Evolutionary conservation across 352 stramenopile genomes (phyloP).

Genomic region (Aphanomyces euteiches): DNA sequence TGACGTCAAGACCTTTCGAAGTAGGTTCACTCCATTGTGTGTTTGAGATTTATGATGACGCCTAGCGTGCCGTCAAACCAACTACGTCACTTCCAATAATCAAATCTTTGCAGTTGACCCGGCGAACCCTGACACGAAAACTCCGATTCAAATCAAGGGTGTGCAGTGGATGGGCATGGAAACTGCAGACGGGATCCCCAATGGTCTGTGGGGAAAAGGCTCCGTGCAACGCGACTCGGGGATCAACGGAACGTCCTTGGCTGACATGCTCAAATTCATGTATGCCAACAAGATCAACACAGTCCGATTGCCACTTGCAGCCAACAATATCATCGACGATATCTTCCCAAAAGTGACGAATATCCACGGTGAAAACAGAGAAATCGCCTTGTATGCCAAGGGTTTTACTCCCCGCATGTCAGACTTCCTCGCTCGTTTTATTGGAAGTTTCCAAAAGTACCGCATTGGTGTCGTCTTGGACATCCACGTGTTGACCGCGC

Average conservation of each 20-base stretch:
- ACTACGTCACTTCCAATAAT: conserved; percentile 50
- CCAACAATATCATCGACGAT: conserved; percentile 45
- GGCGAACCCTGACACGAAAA: conserved; percentile 37
- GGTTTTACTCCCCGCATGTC: conserved; percentile 42
- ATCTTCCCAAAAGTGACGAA: conserved; percentile 45
- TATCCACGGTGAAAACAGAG: conserved; percentile 58
- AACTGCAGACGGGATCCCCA: conserved; percentile 55
- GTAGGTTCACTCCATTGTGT: not conserved
- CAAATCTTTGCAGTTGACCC: conserved; percentile 57
- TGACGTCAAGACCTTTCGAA: conserved; percentile 3
- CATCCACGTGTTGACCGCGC: conserved; percentile 47
- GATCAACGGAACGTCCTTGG: conserved; percentile 47
- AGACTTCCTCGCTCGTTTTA: conserved; percentile 49
- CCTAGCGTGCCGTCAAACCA: conserved; percentile 55
- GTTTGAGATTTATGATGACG: not conserved
- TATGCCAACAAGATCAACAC: conserved; percentile 62
- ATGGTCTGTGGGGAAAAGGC: conserved; percentile 47
- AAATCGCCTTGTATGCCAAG: conserved; percentile 42
- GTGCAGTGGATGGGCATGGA: conserved; percentile 65
- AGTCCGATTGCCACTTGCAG: conserved; percentile 54
- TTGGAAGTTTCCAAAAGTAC: conserved; percentile 48
- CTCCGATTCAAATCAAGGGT: conserved; percentile 55
- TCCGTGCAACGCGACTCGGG: conserved; percentile 36
- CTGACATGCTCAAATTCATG: conserved; percentile 48
- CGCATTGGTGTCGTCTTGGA: conserved; percentile 54